Evolutionary conservation across 371 early-diverging fungal species (phyloP), one percentile per base, ranked within the genome.

Genomic region (Fennellomyces sp.): DNA sequence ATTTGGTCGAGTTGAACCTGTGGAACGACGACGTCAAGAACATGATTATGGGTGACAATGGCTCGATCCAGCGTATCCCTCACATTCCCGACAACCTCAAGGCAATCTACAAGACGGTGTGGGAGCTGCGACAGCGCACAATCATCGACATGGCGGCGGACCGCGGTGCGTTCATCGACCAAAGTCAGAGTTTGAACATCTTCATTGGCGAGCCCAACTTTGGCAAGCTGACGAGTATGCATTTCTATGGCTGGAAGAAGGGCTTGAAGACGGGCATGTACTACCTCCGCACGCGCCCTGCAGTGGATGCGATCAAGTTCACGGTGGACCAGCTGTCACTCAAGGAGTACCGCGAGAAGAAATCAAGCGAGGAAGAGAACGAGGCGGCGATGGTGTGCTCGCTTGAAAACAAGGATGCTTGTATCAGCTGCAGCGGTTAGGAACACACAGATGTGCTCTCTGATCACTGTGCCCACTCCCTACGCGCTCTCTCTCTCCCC

Each of bases 241-340:
- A 99, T 76, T 99, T 99, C 72, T 98, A 99, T 76, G 99, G 97
- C 12, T 99, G 97, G 97, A 94, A 93, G 82, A 91, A 89, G 76
- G 99, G 99, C 2, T 85, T 99, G 42, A 99, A 99, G 89, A 99
- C 99, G 8, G 99, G 99, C 62, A 97, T 99, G 98, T 99, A 99
- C 83, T 99, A 99, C 72, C 81, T 99, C 51, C 91, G 99, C 54
- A 93, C 99, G 4, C 88, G 96, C 39, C 99, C 99, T 17, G 96
- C 98, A 12, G 95, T 90, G 12, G 97, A 97, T 65, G 99, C 99
- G 11, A 99, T 99, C 83, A 96, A 99, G 88, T 94, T 81, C 75
- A 94, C 88, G 36, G 86, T 87, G 3, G 88, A 87, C 68, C 88
- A 87, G 65, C 50, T 75, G 52, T 76, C 86, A 15, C 72, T 89